Evolutionary conservation across 768 basidiomycete species (phyloP).

Genomic region (Lactifluus subvellereus): DNA sequence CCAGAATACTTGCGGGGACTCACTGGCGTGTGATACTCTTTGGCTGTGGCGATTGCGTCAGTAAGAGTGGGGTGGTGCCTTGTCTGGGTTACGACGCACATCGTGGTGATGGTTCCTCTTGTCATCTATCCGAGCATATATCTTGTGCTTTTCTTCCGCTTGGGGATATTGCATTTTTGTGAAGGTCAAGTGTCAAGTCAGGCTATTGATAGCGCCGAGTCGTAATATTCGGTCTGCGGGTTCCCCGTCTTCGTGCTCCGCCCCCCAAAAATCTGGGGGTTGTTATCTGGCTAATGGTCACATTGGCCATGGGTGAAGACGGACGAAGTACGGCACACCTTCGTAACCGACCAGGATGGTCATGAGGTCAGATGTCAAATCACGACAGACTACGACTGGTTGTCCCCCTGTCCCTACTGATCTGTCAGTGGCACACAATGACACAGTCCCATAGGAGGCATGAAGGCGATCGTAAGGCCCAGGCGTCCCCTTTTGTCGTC

Average conservation of each 20-base stretch:
- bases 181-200: background rate
- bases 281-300: background rate
- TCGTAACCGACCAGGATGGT: background rate
- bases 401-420: background rate
- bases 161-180: background rate
- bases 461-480: background rate
- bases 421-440: background rate
- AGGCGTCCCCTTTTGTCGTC: background rate
- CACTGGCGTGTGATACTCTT: conserved; percentile 27
- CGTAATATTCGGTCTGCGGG: background rate
- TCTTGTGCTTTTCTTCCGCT: background rate
- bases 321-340: background rate
- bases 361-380: background rate
- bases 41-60: background rate
- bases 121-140: background rate
- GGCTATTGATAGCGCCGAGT: background rate
- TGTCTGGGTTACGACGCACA: background rate
- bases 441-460: background rate
- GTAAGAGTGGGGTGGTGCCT: background rate
- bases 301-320: background rate
- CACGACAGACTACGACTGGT: no score
- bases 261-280: background rate
- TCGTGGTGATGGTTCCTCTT: background rate
- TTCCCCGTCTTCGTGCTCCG: background rate
- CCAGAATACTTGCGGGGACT: conserved; percentile 31